Base-by-base conservation (phyloP, 306 rosid genomes). In the Vigna nakashimae region DNA sequence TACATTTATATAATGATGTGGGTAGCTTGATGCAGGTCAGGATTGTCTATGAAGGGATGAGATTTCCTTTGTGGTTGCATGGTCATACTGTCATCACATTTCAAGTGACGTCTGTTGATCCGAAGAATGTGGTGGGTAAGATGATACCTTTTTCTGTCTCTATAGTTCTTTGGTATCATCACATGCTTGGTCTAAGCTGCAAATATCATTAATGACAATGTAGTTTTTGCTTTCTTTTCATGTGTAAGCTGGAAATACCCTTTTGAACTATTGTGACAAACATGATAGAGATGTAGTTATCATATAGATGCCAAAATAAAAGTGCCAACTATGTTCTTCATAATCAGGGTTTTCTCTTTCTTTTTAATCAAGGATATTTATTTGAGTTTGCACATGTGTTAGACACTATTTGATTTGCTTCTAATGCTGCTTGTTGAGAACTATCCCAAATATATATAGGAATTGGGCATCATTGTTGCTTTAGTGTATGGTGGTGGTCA, bases 101-200 rank as follows among this genome's bases (percentile, higher is more conserved):
- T 65, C 76, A 36, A 36, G 98, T 92, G 77, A 81, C 79, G 78
- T 90, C 98, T 75, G 88, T 90, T 71, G 76, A 83, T 57, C 98
- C 98, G 81, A 84, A 89, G 97, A 85, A 88, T 64, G 89, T 85
- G 88, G 98, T 90, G 89, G 98, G 98, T 95, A 95, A 92, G 98
- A 88, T 71, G 75, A 83, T 81, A 64, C 75, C 79, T 75, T 65
- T 76, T 86, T 48, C 76, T 72, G 63, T 64, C 38, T 66, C 20
- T 65, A 30, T 50, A 45, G 52, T 50, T 62, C 60, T 81, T 52
- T 32, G 66, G 18, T 48, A 51, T 51, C 20, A 6, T n/a, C 34
- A 51, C 34, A 18, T 59, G 40, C 67, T 51, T 75, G 70, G 55
- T 38, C 30, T 14, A n/a, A 30, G 68, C 46, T 50, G 36, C 38